phyloP scores from a whole-genome alignment of 1,284 basidiomycete genomes.

The Prillingera fragicola region DNA sequence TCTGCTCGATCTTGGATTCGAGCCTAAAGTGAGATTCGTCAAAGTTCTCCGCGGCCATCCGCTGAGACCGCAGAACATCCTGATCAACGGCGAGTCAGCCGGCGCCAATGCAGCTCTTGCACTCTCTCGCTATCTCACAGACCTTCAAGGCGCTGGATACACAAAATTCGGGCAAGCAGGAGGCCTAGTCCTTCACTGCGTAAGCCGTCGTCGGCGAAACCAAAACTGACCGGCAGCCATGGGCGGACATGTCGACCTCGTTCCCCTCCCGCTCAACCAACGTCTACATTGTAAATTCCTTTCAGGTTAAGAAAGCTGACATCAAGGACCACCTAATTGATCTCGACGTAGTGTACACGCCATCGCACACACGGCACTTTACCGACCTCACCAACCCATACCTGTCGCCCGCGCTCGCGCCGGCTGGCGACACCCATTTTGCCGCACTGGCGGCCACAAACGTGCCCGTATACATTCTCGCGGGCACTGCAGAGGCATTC shows the following conservation, averaged over 20 bases:
- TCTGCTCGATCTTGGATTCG: constrained; percentile 11
- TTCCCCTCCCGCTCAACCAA: constrained; percentile 8
- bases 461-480: constrained; percentile 9
- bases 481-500: constrained; percentile 11
- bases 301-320: no score
- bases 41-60: accelerated
- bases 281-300: constrained; percentile 10
- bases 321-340: no score
- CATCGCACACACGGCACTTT: constrained; percentile 1
- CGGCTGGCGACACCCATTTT: constrained; percentile 3
- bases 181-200: no score
- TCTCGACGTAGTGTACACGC: not conserved
- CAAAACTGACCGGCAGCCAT: no score
- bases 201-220: no score
- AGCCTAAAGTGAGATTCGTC: constrained; percentile 6
- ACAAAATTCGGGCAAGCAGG: no score
- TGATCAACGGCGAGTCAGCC: constrained; percentile 10
- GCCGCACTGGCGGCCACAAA: constrained; percentile 6
- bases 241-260: constrained; percentile 6
- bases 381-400: constrained; percentile 6
- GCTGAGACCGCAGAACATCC: constrained; percentile 9
- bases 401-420: constrained; percentile 10
- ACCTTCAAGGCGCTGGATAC: no score
- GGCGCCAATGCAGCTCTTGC: constrained; percentile 10
- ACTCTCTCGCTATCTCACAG: constrained; percentile 13